Conservation (phyloP, 805 yeast species). For the Spathaspora girioi region DNA sequence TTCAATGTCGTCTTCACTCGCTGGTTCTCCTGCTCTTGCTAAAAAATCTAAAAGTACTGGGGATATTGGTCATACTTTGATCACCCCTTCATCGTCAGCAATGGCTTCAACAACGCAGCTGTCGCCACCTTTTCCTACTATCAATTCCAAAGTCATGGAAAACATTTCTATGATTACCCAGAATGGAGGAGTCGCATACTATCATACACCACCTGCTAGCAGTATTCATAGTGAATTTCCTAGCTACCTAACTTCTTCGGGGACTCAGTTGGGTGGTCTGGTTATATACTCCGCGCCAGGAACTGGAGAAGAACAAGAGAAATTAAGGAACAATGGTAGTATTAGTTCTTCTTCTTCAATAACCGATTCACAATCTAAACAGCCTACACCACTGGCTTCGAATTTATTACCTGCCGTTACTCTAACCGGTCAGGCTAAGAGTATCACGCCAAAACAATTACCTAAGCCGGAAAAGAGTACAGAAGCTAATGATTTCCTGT, state of each 20-base stretch:
- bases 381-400: not conserved
- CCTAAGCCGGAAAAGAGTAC: not conserved
- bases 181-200: slow-evolving; percentile 4
- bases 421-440: not conserved
- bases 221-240: slow-evolving; percentile 9
- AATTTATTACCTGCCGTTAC: slow-evolving; percentile 10
- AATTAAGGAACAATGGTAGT: not conserved
- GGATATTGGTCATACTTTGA: slow-evolving; percentile 5
- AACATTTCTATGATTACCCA: slow-evolving; percentile 30
- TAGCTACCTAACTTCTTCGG: not conserved
- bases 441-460: not conserved
- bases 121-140: slow-evolving; percentile 9
- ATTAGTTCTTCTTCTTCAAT: not conserved
- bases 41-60: slow-evolving; percentile 6
- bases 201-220: slow-evolving; percentile 20
- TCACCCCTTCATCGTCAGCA: slow-evolving; percentile 15
- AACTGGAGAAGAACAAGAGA: not conserved
- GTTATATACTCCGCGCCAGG: not conserved
- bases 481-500: slow-evolving; percentile 20
- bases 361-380: not conserved
- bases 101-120: slow-evolving; percentile 1
- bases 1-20: slow-evolving; percentile 2
- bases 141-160: slow-evolving; percentile 32
- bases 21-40: slow-evolving; percentile 4
- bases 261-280: not conserved